These are phyloP conservation scores for Lentinula sp. DNA, from an alignment of 768 basidiomycete genomes.

Conservation along the genomic window DNA sequence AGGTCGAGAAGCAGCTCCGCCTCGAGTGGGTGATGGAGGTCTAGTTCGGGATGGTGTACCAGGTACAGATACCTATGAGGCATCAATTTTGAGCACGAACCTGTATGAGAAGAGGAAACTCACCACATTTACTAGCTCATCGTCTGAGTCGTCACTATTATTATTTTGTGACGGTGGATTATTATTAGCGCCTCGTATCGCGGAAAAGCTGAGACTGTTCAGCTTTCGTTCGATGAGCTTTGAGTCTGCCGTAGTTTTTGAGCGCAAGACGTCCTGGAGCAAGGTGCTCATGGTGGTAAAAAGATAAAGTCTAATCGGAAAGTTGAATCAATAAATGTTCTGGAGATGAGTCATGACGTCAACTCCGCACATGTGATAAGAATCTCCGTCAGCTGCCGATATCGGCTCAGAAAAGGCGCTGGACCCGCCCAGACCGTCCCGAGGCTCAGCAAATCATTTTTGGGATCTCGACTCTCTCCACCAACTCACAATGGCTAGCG, in stretches of 20 bases:
- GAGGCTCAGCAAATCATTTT: neutral
- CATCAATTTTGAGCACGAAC: slow-evolving; percentile 6
- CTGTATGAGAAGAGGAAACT: slow-evolving; percentile 20
- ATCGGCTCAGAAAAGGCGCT: neutral
- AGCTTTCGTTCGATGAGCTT: slow-evolving; percentile 26
- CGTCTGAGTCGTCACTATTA: slow-evolving; percentile 34
- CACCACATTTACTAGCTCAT: slow-evolving; percentile 71
- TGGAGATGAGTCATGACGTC: neutral
- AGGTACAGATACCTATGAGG: slow-evolving; percentile 55
- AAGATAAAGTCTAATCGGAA: neutral
- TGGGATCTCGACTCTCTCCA: neutral
- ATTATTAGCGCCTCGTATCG: slow-evolving; percentile 11
- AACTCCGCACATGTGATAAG: neutral
- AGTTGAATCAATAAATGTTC: neutral
- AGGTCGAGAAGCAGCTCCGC: slow-evolving; percentile 40
- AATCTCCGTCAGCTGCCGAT: neutral
- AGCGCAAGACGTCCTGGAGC: slow-evolving; percentile 64
- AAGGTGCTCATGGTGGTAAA: slow-evolving; percentile 51
- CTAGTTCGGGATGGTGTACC: slow-evolving; percentile 65
- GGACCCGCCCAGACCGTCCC: too few species aligned
- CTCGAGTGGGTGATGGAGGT: slow-evolving; percentile 46
- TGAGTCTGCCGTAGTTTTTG: slow-evolving; percentile 32
- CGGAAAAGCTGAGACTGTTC: slow-evolving; percentile 20
- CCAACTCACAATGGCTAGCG: slow-evolving; percentile 2
- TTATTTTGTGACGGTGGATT: slow-evolving; percentile 6